A percentile compares a stretch with the other conserved stretches of the same genome.
These are phyloP conservation scores for Amanita phalloides DNA, from an alignment of 768 basidiomycete species.

Conservation along the genomic window DNA sequence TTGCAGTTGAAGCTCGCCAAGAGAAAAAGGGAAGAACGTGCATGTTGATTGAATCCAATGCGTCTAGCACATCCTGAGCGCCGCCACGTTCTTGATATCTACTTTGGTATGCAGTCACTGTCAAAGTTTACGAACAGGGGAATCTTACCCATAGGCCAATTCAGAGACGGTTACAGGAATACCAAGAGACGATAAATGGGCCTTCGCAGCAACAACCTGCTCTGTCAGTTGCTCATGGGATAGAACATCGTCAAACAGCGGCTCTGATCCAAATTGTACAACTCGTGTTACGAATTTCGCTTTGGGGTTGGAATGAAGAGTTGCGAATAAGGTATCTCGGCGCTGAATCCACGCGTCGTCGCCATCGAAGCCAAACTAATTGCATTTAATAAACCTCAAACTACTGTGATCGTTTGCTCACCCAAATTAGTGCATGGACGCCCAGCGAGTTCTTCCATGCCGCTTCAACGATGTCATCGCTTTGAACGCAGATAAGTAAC, in stretches of 20 bases:
- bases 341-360: slow-evolving; percentile 32
- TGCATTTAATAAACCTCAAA: not conserved
- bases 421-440: slow-evolving; percentile 55
- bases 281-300: slow-evolving; percentile 44
- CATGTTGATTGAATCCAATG: slow-evolving; percentile 41
- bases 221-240: slow-evolving; percentile 28
- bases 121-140: slow-evolving; percentile 9
- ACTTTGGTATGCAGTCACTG: not conserved
- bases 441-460: slow-evolving; percentile 41
- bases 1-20: slow-evolving; percentile 34
- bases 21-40: slow-evolving; percentile 32
- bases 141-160: slow-evolving; percentile 29
- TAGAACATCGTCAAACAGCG: slow-evolving; percentile 40
- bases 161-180: slow-evolving; percentile 50
- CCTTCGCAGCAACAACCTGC: slow-evolving; percentile 35
- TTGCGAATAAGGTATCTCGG: slow-evolving; percentile 31
- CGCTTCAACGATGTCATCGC: slow-evolving; percentile 41
- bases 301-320: slow-evolving; percentile 35
- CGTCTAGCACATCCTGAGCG: slow-evolving; percentile 38
- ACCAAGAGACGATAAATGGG: slow-evolving; percentile 27
- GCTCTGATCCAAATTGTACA: slow-evolving; percentile 51
- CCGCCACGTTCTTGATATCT: slow-evolving; percentile 34
- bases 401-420: slow-evolving; percentile 13
- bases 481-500: slow-evolving; percentile 1
- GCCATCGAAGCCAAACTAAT: slow-evolving; percentile 25